Percentiles rank a stretch among this genome's conserved stretches.
Evolutionary conservation across 2,329 filamentous ascomycete genomes (phyloP).

Genomic region (Claviceps sp.): DNA sequence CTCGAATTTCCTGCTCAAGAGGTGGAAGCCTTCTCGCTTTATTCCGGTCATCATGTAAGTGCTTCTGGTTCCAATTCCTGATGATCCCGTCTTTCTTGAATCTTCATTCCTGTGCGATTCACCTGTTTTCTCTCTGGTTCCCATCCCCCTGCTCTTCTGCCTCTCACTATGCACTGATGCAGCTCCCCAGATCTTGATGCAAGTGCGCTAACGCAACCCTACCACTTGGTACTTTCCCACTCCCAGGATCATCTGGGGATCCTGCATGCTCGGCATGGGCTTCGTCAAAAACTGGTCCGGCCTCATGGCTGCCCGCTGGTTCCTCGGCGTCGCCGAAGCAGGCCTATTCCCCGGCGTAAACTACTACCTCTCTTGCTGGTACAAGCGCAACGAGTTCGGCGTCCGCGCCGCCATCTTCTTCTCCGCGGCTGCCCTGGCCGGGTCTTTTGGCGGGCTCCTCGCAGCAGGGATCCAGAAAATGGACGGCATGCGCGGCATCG

Average conservation of each 20-base stretch:
- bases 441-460: slow-evolving; percentile 63
- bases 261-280: slow-evolving; percentile 56
- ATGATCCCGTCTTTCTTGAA: too few species aligned
- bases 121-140: too few species aligned
- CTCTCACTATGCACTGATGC: too few species aligned
- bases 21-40: slow-evolving; percentile 61
- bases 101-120: too few species aligned
- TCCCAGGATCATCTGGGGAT: slow-evolving; percentile 48
- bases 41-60: slow-evolving; percentile 66
- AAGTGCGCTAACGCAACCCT: too few species aligned
- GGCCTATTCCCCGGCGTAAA: slow-evolving; percentile 66
- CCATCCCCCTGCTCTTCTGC: too few species aligned
- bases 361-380: slow-evolving; percentile 78
- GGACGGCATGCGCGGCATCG: slow-evolving; percentile 44
- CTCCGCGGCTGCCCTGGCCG: slow-evolving; percentile 66
- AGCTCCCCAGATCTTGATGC: too few species aligned
- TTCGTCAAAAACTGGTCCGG: slow-evolving; percentile 50
- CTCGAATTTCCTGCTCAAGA: slow-evolving; percentile 71
- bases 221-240: too few species aligned
- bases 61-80: too few species aligned
- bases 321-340: slow-evolving; percentile 61
- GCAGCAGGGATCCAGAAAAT: slow-evolving; percentile 60
- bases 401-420: slow-evolving; percentile 75
- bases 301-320: slow-evolving; percentile 54
- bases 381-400: slow-evolving; percentile 65